Base-by-base conservation (phyloP, 176 grass and related monocot genomes). In the barley (Hordeum vulgare) region DNA sequence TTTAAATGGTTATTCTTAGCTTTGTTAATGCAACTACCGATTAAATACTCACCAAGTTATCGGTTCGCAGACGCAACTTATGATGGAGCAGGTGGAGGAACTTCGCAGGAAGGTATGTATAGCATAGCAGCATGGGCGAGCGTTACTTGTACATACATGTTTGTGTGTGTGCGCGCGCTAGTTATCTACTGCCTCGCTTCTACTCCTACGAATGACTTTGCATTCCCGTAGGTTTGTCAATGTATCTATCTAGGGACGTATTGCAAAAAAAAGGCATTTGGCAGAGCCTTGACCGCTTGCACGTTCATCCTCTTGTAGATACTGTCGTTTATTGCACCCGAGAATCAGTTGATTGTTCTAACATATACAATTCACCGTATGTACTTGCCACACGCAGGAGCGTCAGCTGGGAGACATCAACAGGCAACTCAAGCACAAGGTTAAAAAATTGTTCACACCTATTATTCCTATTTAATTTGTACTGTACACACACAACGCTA, bases 1-100 rank as follows among this genome's bases (percentile, higher is more conserved):
- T n/a, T n/a, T n/a, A n/a, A 45, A 18, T 53, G 17, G 17, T 60
- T 11, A 49, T 58, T 51, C 26, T 35, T 42, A 7, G 60, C 26
- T 80, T 57, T 66, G 15, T 20, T 80, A 1, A 29, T 57, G 0
- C 1, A 14, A 40, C 25, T n/a, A 65, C 24, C 8, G 66, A 60
- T n/a, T 75, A 2, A 76, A 44, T 34, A 61, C 45, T 27, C 11
- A 51, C 18, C 17, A 24, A 15, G 17, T 59, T 85, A 2, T 66
- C 18, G 17, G 18, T 56, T 57, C 24, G 64, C 93, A 99, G 96
- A 92, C 93, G 21, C 91, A 96, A 29, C 87, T 99, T 77, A 96
- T 99, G 93, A 87, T 96, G 85, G 91, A 99, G 57, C 91, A 99
- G 57, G 86, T 99, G 66, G 96, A 99, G 81, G 96, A 96, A 71